phyloP scores from a whole-genome alignment of 148 eudicot species.

The Fagopyrum esculentum region DNA sequence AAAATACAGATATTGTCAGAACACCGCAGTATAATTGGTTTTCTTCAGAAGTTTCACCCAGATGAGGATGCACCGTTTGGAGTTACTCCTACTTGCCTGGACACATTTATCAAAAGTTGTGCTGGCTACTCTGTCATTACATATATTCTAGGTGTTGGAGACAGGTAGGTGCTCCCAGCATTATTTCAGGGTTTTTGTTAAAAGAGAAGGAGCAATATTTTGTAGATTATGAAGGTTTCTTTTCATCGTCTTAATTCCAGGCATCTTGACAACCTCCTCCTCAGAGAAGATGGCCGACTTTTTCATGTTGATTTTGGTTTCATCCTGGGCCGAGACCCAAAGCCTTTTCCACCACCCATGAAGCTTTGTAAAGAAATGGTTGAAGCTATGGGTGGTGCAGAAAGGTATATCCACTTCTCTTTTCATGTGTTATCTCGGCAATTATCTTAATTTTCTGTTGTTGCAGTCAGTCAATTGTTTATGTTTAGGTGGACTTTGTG shows the following conservation, averaged over 20 bases:
- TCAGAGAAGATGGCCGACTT: conserved; percentile 85
- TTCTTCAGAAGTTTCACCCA: conserved; percentile 90
- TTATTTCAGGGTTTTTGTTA: background rate
- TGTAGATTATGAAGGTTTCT: background rate
- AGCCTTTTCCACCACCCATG: conserved; percentile 99
- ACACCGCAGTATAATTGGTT: conserved; percentile 82
- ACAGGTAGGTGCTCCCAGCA: conserved; percentile 46
- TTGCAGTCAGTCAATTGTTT: background rate
- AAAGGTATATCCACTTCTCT: conserved; percentile 44
- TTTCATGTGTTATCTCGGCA: background rate
- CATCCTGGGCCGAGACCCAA: conserved; percentile 93
- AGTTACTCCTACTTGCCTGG: conserved; percentile 90
- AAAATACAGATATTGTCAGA: conserved; percentile 74
- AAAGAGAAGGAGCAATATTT: background rate
- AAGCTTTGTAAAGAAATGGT: conserved; percentile 99
- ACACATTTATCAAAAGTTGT: conserved; percentile 95
- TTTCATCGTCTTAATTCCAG: conserved; percentile 22
- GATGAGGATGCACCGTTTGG: conserved; percentile 95
- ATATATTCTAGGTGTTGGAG: conserved; percentile 94
- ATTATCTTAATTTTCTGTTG: background rate
- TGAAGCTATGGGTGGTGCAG: conserved; percentile 99
- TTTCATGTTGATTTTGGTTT: conserved; percentile 98
- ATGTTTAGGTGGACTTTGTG: background rate
- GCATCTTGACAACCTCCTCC: conserved; percentile 96
- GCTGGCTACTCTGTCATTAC: conserved; percentile 98